Conservation (phyloP, 78 protist genomes). For the Trichosphaerium sp. region DNA sequence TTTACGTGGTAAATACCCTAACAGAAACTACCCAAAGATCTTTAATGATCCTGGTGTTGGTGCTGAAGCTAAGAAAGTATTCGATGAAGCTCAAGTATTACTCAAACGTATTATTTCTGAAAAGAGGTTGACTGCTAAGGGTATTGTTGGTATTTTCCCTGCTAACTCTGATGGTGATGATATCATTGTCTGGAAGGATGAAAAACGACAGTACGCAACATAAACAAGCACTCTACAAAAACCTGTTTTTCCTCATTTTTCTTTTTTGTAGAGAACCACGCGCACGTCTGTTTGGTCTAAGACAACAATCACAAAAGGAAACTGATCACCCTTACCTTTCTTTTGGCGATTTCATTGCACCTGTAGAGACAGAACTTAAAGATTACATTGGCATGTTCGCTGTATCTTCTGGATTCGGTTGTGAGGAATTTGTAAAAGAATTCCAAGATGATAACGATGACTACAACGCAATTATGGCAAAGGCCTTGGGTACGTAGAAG, state of each 20-base stretch:
- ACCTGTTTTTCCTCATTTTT: background rate
- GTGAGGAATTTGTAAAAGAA: conserved; percentile 58
- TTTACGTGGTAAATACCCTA: conserved; percentile 93
- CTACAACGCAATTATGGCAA: conserved; percentile 77
- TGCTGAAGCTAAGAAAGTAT: conserved; percentile 75
- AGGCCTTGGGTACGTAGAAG: too few relatives aligned
- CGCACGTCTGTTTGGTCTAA: conserved; percentile 62
- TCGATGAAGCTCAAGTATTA: conserved; percentile 80
- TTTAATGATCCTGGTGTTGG: conserved; percentile 90
- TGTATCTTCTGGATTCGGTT: conserved; percentile 76
- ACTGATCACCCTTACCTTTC: conserved; percentile 65
- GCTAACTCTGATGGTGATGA: conserved; percentile 89
- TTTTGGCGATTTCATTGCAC: conserved; percentile 88
- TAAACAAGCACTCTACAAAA: too few relatives aligned
- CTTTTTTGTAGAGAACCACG: conserved; percentile 62
- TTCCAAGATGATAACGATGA: conserved; percentile 70
- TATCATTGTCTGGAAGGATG: conserved; percentile 28
- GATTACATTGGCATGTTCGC: conserved; percentile 90
- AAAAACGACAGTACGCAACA: too few relatives aligned
- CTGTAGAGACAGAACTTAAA: conserved; percentile 46
- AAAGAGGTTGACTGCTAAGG: conserved; percentile 53
- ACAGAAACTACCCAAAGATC: conserved; percentile 91
- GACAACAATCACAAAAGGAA: conserved; percentile 93
- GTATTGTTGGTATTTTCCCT: conserved; percentile 78
- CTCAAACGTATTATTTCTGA: conserved; percentile 44